These are phyloP conservation scores for Paracamarosporium sp. DNA, from an alignment of 2,329 filamentous ascomycete species.

Conservation along the genomic window DNA sequence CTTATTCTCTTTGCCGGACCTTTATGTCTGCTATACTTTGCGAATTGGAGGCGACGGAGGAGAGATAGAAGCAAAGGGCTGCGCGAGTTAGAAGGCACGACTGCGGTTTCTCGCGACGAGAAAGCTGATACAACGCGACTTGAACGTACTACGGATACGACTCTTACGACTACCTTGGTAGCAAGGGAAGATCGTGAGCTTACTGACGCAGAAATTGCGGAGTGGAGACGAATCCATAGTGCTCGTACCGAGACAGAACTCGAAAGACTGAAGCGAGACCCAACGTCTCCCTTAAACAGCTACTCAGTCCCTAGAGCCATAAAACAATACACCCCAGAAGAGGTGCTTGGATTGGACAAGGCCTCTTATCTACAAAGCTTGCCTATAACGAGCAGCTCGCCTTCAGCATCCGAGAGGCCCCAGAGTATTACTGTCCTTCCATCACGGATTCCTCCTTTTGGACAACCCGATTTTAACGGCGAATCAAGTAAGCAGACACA, in stretches of 20 bases:
- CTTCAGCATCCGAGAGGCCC: background rate
- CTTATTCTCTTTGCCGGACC: conserved; percentile 2
- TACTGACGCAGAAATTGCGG: background rate
- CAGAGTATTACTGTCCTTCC: background rate
- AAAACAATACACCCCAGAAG: conserved; percentile 10
- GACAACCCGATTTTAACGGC: background rate
- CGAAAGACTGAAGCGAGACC: background rate
- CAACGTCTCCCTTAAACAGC: background rate
- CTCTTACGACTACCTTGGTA: background rate
- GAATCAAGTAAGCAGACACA: background rate
- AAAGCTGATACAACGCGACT: background rate
- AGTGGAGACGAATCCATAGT: background rate
- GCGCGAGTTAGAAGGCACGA: conserved; percentile 6
- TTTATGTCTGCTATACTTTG: background rate
- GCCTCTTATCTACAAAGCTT: conserved; percentile 4
- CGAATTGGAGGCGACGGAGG: background rate
- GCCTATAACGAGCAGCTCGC: background rate
- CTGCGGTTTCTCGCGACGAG: background rate
- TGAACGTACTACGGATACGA: background rate
- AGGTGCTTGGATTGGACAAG: conserved; percentile 16
- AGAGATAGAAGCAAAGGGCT: background rate
- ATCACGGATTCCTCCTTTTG: conserved; percentile 9
- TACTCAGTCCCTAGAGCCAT: background rate
- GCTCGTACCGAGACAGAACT: background rate
- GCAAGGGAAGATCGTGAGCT: background rate